phyloP scores from a whole-genome alignment of 2,329 filamentous ascomycete genomes.

The Beauveria bassiana region DNA sequence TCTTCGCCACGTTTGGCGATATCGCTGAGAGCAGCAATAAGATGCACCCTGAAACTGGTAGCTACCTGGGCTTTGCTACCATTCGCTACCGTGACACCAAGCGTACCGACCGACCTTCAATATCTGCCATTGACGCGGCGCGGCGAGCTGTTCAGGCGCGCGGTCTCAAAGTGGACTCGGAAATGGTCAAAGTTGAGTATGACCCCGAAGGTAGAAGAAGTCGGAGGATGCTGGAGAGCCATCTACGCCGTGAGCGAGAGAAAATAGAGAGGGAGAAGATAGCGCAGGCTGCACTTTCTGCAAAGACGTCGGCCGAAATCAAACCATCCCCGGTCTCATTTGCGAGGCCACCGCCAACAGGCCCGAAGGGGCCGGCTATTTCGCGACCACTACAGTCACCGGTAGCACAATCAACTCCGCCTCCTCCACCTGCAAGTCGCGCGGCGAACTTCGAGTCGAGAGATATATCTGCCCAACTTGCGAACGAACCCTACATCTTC shows the following conservation, averaged over 20 bases:
- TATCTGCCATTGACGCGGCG: slow-evolving; percentile 72
- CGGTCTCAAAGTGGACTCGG: slow-evolving; percentile 70
- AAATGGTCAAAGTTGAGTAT: slow-evolving; percentile 72
- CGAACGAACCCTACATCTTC: slow-evolving; percentile 81
- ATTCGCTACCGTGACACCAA: slow-evolving; percentile 78
- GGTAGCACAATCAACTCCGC: slow-evolving; percentile 36
- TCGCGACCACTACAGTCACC: slow-evolving; percentile 21
- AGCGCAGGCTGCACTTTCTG: slow-evolving; percentile 21
- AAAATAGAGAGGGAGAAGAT: slow-evolving; percentile 39
- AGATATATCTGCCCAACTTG: slow-evolving; percentile 60
- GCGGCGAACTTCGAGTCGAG: slow-evolving; percentile 55
- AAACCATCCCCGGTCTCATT: slow-evolving; percentile 25
- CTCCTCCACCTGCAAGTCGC: slow-evolving; percentile 18
- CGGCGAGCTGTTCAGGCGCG: slow-evolving; percentile 70
- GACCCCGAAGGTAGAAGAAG: slow-evolving; percentile 85
- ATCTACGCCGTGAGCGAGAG: slow-evolving; percentile 61
- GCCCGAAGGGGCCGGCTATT: slow-evolving; percentile 70
- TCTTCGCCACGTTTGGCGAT: slow-evolving; percentile 76
- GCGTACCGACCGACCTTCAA: slow-evolving; percentile 30
- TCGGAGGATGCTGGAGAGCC: slow-evolving; percentile 65
- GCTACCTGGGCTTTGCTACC: slow-evolving; percentile 86
- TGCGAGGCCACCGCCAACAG: slow-evolving; percentile 62
- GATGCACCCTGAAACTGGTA: slow-evolving; percentile 89
- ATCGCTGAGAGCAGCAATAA: slow-evolving; percentile 89
- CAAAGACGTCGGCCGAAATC: slow-evolving; percentile 31